These are phyloP conservation scores for Thuidium tamariscinum DNA, from an alignment of 225 moss, liverwort and hornwort genomes.

Conservation along the genomic window DNA sequence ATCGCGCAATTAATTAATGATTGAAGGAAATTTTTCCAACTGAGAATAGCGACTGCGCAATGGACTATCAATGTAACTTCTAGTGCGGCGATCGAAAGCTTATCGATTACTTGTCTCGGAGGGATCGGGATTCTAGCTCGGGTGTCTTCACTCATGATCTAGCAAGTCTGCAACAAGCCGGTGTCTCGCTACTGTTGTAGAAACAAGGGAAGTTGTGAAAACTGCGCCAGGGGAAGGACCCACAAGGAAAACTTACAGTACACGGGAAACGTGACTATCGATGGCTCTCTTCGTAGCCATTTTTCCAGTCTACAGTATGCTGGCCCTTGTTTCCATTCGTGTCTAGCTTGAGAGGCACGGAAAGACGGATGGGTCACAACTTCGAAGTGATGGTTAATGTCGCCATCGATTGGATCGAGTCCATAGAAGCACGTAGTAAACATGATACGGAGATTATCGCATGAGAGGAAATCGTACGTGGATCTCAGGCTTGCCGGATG, in stretches of 20 bases:
- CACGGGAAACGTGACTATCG: neutral
- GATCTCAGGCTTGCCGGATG: neutral
- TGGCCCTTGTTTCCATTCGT: neutral
- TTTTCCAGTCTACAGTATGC: neutral
- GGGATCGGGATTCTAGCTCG: too few relatives aligned
- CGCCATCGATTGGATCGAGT: neutral
- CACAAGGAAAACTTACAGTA: neutral
- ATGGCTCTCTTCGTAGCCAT: neutral
- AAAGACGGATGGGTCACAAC: too few relatives aligned
- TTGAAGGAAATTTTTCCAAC: neutral
- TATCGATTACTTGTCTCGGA: neutral
- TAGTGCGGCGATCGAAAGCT: neutral
- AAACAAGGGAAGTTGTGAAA: neutral
- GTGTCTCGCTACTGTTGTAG: neutral
- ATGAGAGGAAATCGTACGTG: neutral
- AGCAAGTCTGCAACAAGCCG: neutral
- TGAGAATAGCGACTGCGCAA: neutral
- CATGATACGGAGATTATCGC: too few relatives aligned
- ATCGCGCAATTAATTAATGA: too few relatives aligned
- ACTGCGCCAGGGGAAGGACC: neutral
- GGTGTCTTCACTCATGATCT: neutral
- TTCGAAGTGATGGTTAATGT: neutral
- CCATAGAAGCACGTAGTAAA: neutral
- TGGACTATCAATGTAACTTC: too few relatives aligned
- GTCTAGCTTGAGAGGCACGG: neutral